A percentile compares a stretch with the other conserved stretches of the same genome.
These are phyloP conservation scores for Carex cristatella DNA, from an alignment of 176 grass and related monocot genomes.

Conservation along the genomic window DNA sequence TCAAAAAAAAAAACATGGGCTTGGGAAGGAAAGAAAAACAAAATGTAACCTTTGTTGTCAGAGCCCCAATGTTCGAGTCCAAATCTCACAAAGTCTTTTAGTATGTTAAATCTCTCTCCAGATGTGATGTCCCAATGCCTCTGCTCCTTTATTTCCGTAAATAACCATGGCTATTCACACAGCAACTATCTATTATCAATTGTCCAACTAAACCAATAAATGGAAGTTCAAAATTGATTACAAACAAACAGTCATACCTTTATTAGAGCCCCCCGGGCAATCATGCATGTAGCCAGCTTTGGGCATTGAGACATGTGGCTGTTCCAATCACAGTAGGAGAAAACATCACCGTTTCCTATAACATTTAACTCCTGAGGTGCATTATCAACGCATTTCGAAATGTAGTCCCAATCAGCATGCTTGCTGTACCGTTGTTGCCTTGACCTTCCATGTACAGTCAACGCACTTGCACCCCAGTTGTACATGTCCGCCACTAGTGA, in stretches of 20 bases:
- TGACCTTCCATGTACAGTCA: constrained; percentile 91
- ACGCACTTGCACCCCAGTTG: constrained; percentile 64
- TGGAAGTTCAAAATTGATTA: not conserved
- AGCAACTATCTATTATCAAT: constrained; percentile 16
- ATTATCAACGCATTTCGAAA: constrained; percentile 76
- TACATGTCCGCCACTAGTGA: constrained; percentile 74
- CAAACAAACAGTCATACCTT: constrained; percentile 47
- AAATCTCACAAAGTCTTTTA: constrained; percentile 77
- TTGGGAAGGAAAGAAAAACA: not conserved
- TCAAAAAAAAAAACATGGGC: not conserved
- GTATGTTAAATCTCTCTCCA: constrained; percentile 67
- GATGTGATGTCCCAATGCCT: constrained; percentile 91
- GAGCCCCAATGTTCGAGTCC: constrained; percentile 91
- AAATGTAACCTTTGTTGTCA: constrained; percentile 69
- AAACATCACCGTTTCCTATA: constrained; percentile 91
- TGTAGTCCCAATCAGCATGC: constrained; percentile 91
- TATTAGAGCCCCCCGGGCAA: constrained; percentile 80
- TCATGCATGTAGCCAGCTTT: constrained; percentile 67
- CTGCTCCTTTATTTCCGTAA: constrained; percentile 99
- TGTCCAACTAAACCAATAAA: constrained; percentile 10
- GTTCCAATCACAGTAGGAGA: constrained; percentile 81
- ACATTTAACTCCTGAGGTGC: constrained; percentile 67
- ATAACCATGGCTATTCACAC: constrained; percentile 81
- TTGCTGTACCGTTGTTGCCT: constrained; percentile 96
- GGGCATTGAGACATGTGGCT: constrained; percentile 45